Conservation (phyloP, 2,329 filamentous ascomycete genomes). For the Rutstroemia sp. region DNA sequence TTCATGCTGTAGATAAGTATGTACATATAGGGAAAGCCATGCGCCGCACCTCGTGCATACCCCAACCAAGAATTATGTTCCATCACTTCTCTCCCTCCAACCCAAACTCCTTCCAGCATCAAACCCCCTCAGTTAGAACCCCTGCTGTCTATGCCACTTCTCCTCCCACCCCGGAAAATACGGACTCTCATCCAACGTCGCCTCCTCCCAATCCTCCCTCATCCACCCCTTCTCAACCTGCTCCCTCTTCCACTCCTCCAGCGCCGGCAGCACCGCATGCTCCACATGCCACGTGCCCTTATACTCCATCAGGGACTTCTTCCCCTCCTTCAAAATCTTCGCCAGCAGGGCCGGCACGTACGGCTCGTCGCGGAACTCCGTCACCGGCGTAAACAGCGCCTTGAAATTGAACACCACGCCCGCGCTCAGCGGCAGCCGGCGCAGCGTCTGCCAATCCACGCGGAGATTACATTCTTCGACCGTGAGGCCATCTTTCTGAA, state of each 20-base stretch:
- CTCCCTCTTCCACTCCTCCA: constrained; percentile 57
- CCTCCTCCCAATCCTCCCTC: constrained; percentile 41
- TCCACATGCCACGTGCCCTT: constrained; percentile 78
- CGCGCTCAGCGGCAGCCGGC: constrained; percentile 68
- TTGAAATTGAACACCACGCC: constrained; percentile 85
- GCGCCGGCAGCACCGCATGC: constrained; percentile 58
- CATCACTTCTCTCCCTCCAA: no score
- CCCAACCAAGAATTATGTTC: background rate
- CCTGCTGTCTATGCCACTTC: constrained; percentile 62
- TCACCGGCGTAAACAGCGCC: constrained; percentile 69
- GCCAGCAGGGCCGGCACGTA: constrained; percentile 62
- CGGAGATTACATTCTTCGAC: constrained; percentile 58
- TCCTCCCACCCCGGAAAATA: constrained; percentile 71
- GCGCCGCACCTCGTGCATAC: no score
- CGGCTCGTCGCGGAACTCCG: constrained; percentile 63
- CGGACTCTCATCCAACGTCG: constrained; percentile 67
- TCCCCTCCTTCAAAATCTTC: constrained; percentile 65
- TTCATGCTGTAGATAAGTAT: no score
- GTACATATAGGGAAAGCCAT: no score
- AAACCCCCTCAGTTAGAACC: constrained; percentile 34
- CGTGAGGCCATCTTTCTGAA: constrained; percentile 49
- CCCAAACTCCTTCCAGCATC: background rate
- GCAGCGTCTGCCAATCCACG: constrained; percentile 84
- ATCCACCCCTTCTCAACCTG: constrained; percentile 56
- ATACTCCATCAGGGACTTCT: constrained; percentile 65